Conservation (phyloP, 2,329 filamentous ascomycete species). For the Aureobasidium sp. region DNA sequence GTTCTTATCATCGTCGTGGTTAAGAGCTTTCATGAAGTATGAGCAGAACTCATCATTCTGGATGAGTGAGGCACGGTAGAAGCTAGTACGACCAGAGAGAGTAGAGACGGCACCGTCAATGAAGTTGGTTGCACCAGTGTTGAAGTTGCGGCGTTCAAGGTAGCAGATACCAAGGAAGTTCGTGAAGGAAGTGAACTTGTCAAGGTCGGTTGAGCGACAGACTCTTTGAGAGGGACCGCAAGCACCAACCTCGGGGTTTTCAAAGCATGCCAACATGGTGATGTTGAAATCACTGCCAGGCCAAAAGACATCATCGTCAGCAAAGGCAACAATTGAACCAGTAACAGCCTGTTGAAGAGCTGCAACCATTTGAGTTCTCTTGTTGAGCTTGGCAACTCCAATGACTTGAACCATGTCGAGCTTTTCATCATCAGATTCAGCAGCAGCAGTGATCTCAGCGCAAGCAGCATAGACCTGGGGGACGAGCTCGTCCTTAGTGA, state of each 20-base stretch:
- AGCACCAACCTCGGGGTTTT: slow-evolving; percentile 41
- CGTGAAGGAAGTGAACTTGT: slow-evolving; percentile 25
- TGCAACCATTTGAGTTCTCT: slow-evolving; percentile 27
- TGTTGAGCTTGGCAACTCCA: slow-evolving; percentile 27
- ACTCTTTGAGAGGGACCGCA: slow-evolving; percentile 52
- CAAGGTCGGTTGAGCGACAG: slow-evolving; percentile 28
- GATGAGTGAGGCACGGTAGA: slow-evolving; percentile 45
- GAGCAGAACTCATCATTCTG: slow-evolving; percentile 35
- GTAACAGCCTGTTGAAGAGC: slow-evolving; percentile 23
- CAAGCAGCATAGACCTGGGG: slow-evolving; percentile 14
- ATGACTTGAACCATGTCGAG: slow-evolving; percentile 21
- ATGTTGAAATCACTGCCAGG: slow-evolving; percentile 21
- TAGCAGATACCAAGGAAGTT: slow-evolving; percentile 54
- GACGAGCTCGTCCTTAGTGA: slow-evolving; percentile 23
- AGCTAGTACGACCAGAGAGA: slow-evolving; percentile 48
- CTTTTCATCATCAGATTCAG: slow-evolving; percentile 11
- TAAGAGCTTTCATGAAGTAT: slow-evolving; percentile 42
- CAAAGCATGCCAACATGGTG: slow-evolving; percentile 32
- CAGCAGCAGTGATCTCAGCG: background rate
- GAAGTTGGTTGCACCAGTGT: slow-evolving; percentile 47
- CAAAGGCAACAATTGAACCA: slow-evolving; percentile 25
- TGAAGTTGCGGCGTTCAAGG: slow-evolving; percentile 55
- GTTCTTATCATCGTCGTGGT: slow-evolving; percentile 55
- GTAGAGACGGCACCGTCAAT: slow-evolving; percentile 54
- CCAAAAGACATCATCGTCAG: slow-evolving; percentile 32